A percentile compares a stretch with the other conserved stretches of the same genome.
phyloP scores from a whole-genome alignment of 106 monocot species.

The Iris macrosiphon region DNA sequence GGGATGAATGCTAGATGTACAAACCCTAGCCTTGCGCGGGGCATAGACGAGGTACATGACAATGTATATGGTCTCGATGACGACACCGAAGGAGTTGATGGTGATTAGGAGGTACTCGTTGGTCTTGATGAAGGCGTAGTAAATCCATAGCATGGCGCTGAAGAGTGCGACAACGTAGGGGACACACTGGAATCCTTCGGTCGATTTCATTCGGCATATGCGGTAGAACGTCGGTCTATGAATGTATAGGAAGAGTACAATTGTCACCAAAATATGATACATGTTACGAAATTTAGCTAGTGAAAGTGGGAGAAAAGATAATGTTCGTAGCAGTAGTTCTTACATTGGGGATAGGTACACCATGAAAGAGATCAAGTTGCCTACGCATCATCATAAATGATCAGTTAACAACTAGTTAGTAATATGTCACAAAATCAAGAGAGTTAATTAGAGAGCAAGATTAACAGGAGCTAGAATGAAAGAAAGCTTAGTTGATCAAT shows the following conservation, averaged over 20 bases:
- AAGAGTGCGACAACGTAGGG: conserved; percentile 66
- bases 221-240: conserved; percentile 66
- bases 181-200: conserved; percentile 57
- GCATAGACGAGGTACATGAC: conserved; percentile 55
- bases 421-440: no score
- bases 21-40: conserved; percentile 36
- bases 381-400: no score
- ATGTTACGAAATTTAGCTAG: no score
- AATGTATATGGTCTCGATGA: conserved; percentile 68
- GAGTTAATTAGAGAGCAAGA: no score
- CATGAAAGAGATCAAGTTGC: no score
- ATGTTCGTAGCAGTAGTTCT: no score
- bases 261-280: no score
- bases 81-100: conserved; percentile 61
- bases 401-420: no score
- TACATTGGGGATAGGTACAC: no score
- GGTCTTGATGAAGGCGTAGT: conserved; percentile 52
- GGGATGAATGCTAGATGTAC: not conserved
- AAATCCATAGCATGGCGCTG: conserved; percentile 74
- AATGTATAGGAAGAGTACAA: no score
- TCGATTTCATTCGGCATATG: conserved; percentile 50
- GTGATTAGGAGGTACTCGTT: conserved; percentile 53
- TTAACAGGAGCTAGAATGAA: not conserved
- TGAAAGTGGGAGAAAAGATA: not conserved
- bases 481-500: not conserved